These are phyloP conservation scores for Diaporthe australafricana DNA, from an alignment of 2,329 filamentous ascomycete species.

Conservation along the genomic window DNA sequence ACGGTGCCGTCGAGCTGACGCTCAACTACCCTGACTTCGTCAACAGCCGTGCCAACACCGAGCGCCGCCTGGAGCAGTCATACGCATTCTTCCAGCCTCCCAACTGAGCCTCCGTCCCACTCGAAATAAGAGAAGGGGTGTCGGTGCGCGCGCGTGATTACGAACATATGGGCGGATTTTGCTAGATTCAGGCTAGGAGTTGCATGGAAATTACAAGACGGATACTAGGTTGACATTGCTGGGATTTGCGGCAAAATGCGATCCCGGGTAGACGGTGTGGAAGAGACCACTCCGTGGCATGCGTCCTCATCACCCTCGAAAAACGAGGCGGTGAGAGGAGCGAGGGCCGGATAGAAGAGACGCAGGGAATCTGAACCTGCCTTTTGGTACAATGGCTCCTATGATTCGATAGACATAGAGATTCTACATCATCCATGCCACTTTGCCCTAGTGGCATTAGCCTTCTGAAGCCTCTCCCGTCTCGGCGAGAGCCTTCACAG, in stretches of 20 bases:
- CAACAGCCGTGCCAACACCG: slow-evolving; percentile 78
- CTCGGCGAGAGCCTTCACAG: not conserved
- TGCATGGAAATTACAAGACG: slow-evolving; percentile 36
- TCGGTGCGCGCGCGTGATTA: slow-evolving; percentile 27
- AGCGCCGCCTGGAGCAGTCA: slow-evolving; percentile 69
- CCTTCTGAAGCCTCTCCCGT: not conserved
- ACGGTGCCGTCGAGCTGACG: slow-evolving; percentile 89
- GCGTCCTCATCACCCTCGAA: not conserved
- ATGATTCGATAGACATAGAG: slow-evolving; percentile 36
- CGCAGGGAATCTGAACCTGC: slow-evolving; percentile 18
- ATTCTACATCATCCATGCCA: slow-evolving; percentile 30
- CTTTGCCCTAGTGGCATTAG: slow-evolving; percentile 26
- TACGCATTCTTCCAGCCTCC: slow-evolving; percentile 51
- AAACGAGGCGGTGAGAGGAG: slow-evolving; percentile 12
- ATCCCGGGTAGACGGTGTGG: slow-evolving; percentile 31
- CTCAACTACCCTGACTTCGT: slow-evolving; percentile 98
- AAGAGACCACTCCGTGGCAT: slow-evolving; percentile 12
- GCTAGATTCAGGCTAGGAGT: slow-evolving; percentile 38
- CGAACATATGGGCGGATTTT: slow-evolving; percentile 32
- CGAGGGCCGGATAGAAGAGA: slow-evolving; percentile 26
- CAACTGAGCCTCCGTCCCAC: slow-evolving; percentile 23
- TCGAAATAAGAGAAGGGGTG: not conserved
- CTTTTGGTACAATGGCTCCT: slow-evolving; percentile 28
- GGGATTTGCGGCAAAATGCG: slow-evolving; percentile 15
- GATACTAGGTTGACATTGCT: slow-evolving; percentile 32